A percentile compares a stretch with the other conserved stretches of the same genome.
Evolutionary conservation across 169 alveolate species (phyloP).

Genomic region (Eimeria necatrix): DNA sequence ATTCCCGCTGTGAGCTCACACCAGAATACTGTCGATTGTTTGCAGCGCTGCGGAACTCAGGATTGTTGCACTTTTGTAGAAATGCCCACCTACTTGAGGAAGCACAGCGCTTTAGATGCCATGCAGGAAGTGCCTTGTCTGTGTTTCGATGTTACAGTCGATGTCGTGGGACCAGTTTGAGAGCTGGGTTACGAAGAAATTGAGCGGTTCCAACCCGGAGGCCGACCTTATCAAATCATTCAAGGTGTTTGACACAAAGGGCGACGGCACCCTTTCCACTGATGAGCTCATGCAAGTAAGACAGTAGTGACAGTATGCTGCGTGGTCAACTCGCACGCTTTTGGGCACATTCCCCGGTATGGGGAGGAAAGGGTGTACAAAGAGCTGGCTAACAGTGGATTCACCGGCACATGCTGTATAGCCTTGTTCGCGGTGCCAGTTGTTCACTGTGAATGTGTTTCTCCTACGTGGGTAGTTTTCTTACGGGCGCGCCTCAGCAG

Average conservation of each 20-base stretch:
- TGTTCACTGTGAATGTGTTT: too few species aligned
- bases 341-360: too few species aligned
- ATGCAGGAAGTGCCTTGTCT: background rate
- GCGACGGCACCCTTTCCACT: conserved; percentile 77
- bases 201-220: conserved; percentile 73
- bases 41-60: background rate
- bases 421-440: background rate
- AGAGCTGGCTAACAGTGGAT: too few species aligned
- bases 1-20: conserved; percentile 62
- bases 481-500: too few species aligned
- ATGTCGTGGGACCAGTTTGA: conserved; percentile 72
- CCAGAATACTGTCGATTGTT: background rate
- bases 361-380: too few species aligned
- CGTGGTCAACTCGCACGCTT: too few species aligned
- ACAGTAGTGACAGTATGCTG: too few species aligned
- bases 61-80: too few species aligned
- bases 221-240: conserved; percentile 62
- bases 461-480: too few species aligned
- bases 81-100: too few species aligned
- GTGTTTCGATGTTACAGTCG: conserved; percentile 29
- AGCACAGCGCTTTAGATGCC: background rate
- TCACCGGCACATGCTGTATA: background rate
- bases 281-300: conserved; percentile 70
- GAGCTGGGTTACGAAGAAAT: conserved; percentile 75
- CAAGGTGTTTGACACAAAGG: conserved; percentile 66